phyloP scores from a whole-genome alignment of 768 basidiomycete species.

The Pleurotus tuoliensis region DNA sequence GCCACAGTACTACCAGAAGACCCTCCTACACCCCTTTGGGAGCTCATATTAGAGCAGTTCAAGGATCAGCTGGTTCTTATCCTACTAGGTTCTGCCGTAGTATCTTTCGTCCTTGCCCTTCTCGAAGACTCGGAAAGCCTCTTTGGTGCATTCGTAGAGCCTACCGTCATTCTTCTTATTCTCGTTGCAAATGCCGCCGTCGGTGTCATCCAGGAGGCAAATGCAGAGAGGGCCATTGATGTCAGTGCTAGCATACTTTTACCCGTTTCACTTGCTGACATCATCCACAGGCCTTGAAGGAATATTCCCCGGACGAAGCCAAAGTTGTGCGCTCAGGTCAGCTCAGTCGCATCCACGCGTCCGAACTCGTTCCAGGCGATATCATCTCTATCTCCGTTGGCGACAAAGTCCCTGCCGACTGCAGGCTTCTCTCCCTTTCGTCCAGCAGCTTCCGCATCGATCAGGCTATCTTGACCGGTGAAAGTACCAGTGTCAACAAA shows the following conservation, averaged over 20 bases:
- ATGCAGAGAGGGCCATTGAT: constrained; percentile 95
- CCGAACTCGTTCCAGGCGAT: constrained; percentile 92
- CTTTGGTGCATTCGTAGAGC: constrained; percentile 91
- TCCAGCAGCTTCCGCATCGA: constrained; percentile 94
- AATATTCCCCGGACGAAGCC: constrained; percentile 96
- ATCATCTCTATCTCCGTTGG: constrained; percentile 89
- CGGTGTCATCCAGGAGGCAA: constrained; percentile 95
- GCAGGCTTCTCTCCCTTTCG: constrained; percentile 81
- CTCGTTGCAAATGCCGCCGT: constrained; percentile 96
- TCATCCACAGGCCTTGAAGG: constrained; percentile 75
- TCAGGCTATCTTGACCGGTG: constrained; percentile 95
- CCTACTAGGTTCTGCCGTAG: constrained; percentile 86
- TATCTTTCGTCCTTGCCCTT: constrained; percentile 90
- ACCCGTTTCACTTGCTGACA: constrained; percentile 3
- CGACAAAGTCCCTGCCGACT: constrained; percentile 95
- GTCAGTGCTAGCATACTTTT: constrained; percentile 45
- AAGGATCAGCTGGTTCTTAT: constrained; percentile 98
- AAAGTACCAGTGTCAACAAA: constrained; percentile 89
- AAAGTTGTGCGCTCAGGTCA: constrained; percentile 78
- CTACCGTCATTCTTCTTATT: constrained; percentile 91
- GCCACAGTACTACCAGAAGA: constrained; percentile 86
- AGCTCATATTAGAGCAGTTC: constrained; percentile 97
- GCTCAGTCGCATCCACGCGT: constrained; percentile 72
- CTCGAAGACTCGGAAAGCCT: constrained; percentile 72
- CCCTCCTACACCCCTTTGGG: constrained; percentile 86